Conservation (phyloP, 2,329 filamentous ascomycete species). For the Myriosclerotinia curreyana region DNA sequence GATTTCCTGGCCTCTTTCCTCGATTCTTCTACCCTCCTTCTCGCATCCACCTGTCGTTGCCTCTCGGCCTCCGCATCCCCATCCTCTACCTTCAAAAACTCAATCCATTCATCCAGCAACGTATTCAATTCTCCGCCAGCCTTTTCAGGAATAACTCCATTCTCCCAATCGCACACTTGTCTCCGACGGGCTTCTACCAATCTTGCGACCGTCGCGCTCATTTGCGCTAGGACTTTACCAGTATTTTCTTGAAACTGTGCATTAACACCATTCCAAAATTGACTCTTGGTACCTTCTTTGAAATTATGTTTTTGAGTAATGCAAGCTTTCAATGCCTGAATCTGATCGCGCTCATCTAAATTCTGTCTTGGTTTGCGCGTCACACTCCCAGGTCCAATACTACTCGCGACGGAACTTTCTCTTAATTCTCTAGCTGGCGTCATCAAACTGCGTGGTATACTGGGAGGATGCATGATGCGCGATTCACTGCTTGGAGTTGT, state of each 20-base stretch:
- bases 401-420: slow-evolving; percentile 36
- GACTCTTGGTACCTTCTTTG: slow-evolving; percentile 39
- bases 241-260: slow-evolving; percentile 36
- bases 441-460: slow-evolving; percentile 35
- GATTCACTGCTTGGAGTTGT: slow-evolving; percentile 32
- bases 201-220: slow-evolving; percentile 39
- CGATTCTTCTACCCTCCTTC: slow-evolving; percentile 37
- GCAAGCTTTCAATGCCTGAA: slow-evolving; percentile 38
- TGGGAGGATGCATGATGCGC: slow-evolving; percentile 39
- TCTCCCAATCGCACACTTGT: slow-evolving; percentile 39
- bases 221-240: slow-evolving; percentile 38
- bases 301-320: slow-evolving; percentile 36
- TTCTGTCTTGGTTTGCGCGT: slow-evolving; percentile 39
- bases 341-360: slow-evolving; percentile 38
- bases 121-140: slow-evolving; percentile 38
- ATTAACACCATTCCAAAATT: slow-evolving; percentile 39
- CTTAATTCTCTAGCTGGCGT: slow-evolving; percentile 38
- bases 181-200: slow-evolving; percentile 37
- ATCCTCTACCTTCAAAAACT: slow-evolving; percentile 39
- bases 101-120: slow-evolving; percentile 38
- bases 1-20: slow-evolving; percentile 38
- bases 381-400: slow-evolving; percentile 33
- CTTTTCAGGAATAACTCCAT: slow-evolving; percentile 36
- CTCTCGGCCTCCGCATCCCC: slow-evolving; percentile 38
- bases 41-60: slow-evolving; percentile 38